phyloP scores from a whole-genome alignment of 2,329 filamentous ascomycete species.

The Stagonosporopsis chrysanthemi region DNA sequence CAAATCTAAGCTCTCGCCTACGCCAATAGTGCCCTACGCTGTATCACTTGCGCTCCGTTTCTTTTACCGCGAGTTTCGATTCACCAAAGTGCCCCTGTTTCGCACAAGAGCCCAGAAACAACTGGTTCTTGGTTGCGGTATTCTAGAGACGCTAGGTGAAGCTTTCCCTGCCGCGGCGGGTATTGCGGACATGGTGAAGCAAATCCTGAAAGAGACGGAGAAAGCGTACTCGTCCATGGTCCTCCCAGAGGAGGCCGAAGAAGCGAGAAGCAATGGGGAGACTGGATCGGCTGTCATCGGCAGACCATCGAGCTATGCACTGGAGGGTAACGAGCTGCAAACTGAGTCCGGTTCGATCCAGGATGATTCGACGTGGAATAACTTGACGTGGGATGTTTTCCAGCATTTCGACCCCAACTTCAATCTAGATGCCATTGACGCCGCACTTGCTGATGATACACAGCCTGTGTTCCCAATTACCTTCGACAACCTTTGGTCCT shows the following conservation, averaged over 20 bases:
- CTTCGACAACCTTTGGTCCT: neutral
- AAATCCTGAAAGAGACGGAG: neutral
- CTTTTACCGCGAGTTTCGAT: neutral
- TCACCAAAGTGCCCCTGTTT: neutral
- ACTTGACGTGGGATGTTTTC: neutral
- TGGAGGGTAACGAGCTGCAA: neutral
- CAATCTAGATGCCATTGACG: neutral
- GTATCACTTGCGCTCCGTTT: neutral
- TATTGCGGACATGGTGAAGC: neutral
- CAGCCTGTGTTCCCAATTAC: neutral
- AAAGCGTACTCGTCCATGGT: neutral
- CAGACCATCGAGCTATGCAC: neutral
- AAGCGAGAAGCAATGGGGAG: neutral
- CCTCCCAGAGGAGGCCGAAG: neutral
- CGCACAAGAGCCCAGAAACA: neutral
- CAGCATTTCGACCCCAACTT: neutral
- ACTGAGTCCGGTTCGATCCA: neutral
- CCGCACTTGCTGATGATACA: neutral
- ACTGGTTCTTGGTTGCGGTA: neutral
- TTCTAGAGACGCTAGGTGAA: neutral
- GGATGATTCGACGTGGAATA: neutral
- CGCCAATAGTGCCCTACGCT: neutral
- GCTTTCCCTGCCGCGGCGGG: neutral
- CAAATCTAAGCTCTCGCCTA: neutral
- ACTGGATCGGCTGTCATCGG: neutral